Conservation (phyloP, 116 monocot species). For the Zostera marina region DNA sequence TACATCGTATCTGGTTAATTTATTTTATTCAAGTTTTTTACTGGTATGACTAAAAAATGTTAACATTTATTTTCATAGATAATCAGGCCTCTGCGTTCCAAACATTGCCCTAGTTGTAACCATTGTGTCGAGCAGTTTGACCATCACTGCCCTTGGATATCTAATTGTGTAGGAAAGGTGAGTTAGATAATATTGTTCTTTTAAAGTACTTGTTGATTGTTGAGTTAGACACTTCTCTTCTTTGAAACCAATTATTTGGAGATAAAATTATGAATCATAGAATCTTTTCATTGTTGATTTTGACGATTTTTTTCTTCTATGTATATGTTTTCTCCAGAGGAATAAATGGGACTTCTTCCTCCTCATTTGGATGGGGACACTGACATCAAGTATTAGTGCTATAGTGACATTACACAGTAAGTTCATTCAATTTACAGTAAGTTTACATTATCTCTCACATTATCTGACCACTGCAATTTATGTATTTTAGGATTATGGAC, state of each 20-base stretch:
- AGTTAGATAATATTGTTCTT: slow-evolving; percentile 5
- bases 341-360: slow-evolving; percentile 94
- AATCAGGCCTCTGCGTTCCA: slow-evolving; percentile 80
- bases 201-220: not conserved
- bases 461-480: not conserved
- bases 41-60: not conserved
- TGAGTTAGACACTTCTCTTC: too few relatives aligned
- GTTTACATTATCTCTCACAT: not conserved
- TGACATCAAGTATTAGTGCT: slow-evolving; percentile 41
- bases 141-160: slow-evolving; percentile 95
- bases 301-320: not conserved
- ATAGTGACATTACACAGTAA: slow-evolving; percentile 45
- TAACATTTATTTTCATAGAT: slow-evolving; percentile 23
- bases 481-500: slow-evolving; percentile 59
- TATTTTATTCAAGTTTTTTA: not conserved
- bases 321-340: slow-evolving; percentile 24
- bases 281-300: too few relatives aligned
- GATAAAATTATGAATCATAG: not conserved
- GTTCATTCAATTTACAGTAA: not conserved
- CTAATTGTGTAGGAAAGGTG: slow-evolving; percentile 96
- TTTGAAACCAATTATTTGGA: not conserved
- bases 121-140: slow-evolving; percentile 95
- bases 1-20: not conserved
- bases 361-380: slow-evolving; percentile 64
- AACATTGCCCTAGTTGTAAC: slow-evolving; percentile 83